Conservation (phyloP, 768 basidiomycete species). For the Mycena alexandri region DNA sequence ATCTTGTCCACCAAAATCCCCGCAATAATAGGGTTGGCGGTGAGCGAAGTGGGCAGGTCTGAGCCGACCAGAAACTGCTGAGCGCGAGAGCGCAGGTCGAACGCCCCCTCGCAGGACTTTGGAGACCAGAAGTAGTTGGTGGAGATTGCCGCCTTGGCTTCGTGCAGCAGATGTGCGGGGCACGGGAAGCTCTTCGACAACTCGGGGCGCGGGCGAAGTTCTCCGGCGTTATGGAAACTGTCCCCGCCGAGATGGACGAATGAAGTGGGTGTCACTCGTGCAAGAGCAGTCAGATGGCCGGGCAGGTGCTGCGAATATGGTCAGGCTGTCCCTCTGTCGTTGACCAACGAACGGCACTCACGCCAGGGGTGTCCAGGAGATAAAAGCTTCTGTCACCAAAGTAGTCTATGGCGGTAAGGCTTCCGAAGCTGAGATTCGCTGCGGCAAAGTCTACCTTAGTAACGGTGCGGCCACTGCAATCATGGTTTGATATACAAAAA, state of each 20-base stretch:
- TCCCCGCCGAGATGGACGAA: conserved; percentile 33
- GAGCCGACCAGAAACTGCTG: conserved; percentile 21
- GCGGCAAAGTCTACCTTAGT: conserved; percentile 18
- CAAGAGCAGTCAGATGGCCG: conserved; percentile 23
- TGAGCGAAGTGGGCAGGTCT: conserved; percentile 13
- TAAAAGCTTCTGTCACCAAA: conserved; percentile 34
- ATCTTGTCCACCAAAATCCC: conserved; percentile 20
- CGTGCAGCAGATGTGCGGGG: conserved; percentile 22
- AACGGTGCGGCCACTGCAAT: conserved; percentile 24
- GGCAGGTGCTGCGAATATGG: conserved; percentile 11
- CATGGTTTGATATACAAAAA: background rate
- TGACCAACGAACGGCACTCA: conserved; percentile 4
- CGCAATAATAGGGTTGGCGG: conserved; percentile 18
- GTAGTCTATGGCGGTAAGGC: conserved; percentile 27
- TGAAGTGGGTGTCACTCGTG: conserved; percentile 23
- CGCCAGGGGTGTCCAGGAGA: conserved; percentile 31
- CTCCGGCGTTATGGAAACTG: conserved; percentile 26
- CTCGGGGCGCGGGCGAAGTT: conserved; percentile 18
- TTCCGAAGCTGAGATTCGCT: conserved; percentile 18
- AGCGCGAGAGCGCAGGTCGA: conserved; percentile 24
- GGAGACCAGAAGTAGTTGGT: conserved; percentile 29
- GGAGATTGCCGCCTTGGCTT: conserved; percentile 1
- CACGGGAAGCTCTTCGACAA: conserved; percentile 26
- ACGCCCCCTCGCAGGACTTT: background rate
- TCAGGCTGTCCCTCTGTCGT: background rate